Evolutionary conservation across 352 stramenopile species (phyloP).

Genomic region (Phytopythium mirpurense): DNA sequence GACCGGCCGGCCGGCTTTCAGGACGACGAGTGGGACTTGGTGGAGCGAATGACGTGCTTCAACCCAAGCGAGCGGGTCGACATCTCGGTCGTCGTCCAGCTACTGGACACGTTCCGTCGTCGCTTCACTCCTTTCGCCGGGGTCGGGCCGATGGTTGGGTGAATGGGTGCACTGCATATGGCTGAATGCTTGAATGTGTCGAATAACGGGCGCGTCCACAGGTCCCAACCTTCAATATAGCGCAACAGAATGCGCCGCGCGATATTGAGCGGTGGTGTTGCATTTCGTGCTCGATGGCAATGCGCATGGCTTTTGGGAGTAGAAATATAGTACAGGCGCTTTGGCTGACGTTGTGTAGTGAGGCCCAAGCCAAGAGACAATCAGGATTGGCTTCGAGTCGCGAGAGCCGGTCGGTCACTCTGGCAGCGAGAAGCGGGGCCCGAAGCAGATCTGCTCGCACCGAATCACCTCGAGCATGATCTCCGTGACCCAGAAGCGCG

Average conservation of each 20-base stretch:
- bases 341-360: no score
- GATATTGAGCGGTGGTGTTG: no score
- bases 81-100: slow-evolving; percentile 2
- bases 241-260: no score
- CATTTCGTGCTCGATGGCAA: no score
- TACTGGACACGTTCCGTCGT: neutral
- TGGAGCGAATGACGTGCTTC: slow-evolving; percentile 3
- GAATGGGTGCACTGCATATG: no score
- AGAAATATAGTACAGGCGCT: no score
- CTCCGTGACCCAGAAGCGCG: slow-evolving; percentile 7
- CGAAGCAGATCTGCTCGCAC: slow-evolving; percentile 2
- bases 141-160: neutral
- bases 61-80: neutral
- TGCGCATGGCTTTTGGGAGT: no score
- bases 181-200: no score
- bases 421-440: neutral
- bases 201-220: no score
- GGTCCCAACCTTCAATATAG: no score
- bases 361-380: no score
- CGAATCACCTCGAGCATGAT: slow-evolving; percentile 2
- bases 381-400: no score
- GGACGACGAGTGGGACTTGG: slow-evolving; percentile 3
- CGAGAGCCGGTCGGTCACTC: neutral
- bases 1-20: neutral
- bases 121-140: neutral